Evolutionary conservation across 352 stramenopile genomes (phyloP).

Genomic region (Phytophthora multivora): DNA sequence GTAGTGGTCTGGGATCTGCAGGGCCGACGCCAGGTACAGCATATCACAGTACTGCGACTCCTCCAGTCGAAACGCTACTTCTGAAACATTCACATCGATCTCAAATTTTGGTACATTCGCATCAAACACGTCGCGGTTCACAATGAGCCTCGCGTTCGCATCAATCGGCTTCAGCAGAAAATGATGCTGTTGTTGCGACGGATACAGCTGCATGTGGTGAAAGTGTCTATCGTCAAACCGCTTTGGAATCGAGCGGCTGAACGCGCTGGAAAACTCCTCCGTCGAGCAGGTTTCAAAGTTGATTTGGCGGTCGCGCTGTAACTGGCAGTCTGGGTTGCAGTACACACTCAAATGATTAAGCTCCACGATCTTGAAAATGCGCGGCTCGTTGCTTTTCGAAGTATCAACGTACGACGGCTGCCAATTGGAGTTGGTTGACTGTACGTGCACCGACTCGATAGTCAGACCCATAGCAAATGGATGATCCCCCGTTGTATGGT

Average conservation of each 20-base stretch:
- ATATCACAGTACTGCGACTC: slow-evolving; percentile 90
- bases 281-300: slow-evolving; percentile 77
- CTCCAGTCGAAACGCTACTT: slow-evolving; percentile 83
- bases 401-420: slow-evolving; percentile 85
- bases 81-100: slow-evolving; percentile 75
- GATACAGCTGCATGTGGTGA: slow-evolving; percentile 76
- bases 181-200: slow-evolving; percentile 76
- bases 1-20: slow-evolving; percentile 77
- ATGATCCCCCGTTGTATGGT: slow-evolving; percentile 77
- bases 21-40: slow-evolving; percentile 72
- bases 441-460: slow-evolving; percentile 80
- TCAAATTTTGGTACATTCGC: slow-evolving; percentile 82
- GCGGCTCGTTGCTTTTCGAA: slow-evolving; percentile 78
- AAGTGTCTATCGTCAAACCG: slow-evolving; percentile 75
- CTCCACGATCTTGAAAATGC: slow-evolving; percentile 90
- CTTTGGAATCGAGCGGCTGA: slow-evolving; percentile 83
- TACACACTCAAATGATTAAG: slow-evolving; percentile 90
- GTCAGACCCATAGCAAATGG: slow-evolving; percentile 84
- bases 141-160: slow-evolving; percentile 74
- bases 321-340: slow-evolving; percentile 77
- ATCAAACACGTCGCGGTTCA: slow-evolving; percentile 84
- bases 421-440: slow-evolving; percentile 90
- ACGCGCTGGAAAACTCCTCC: slow-evolving; percentile 78
- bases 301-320: slow-evolving; percentile 55
- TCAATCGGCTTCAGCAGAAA: slow-evolving; percentile 88